Evolutionary conservation across 805 yeast genomes (phyloP).

Genomic region (Isabelozyma gotoi): DNA sequence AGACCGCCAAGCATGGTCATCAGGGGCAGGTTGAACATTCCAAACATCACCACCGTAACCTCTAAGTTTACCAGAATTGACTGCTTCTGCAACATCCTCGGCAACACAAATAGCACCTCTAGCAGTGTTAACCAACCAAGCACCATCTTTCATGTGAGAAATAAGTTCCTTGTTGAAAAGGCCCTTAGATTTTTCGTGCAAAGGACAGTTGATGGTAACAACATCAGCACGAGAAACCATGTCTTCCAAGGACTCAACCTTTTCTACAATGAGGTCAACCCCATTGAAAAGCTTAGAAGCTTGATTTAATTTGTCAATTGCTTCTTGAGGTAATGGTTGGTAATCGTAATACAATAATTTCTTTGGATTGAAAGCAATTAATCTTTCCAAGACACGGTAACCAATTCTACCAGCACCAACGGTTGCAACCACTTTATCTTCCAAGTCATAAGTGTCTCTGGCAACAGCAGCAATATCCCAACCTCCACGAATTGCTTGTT

Average conservation of each 20-base stretch:
- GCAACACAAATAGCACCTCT: constrained; percentile 78
- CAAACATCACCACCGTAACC: constrained; percentile 89
- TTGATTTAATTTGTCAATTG: constrained; percentile 37
- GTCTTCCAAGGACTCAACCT: constrained; percentile 61
- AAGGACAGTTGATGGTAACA: constrained; percentile 76
- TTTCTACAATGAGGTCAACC: constrained; percentile 53
- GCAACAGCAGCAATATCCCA: constrained; percentile 83
- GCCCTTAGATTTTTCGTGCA: constrained; percentile 68
- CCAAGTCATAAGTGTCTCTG: constrained; percentile 71
- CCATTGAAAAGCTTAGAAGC: constrained; percentile 43
- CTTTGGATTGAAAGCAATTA: constrained; percentile 71
- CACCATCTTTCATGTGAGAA: constrained; percentile 69
- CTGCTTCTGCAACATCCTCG: constrained; percentile 74
- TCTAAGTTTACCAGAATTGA: constrained; percentile 62
- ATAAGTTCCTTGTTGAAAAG: constrained; percentile 64
- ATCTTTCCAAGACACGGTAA: constrained; percentile 68
- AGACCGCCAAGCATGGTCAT: constrained; percentile 73
- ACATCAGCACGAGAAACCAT: constrained; percentile 67
- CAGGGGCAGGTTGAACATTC: constrained; percentile 83
- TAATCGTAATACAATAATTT: constrained; percentile 74
- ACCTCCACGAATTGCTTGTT: constrained; percentile 55
- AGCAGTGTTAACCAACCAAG: constrained; percentile 76
- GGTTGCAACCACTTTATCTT: constrained; percentile 74
- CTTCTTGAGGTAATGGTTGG: constrained; percentile 61
- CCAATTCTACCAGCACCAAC: constrained; percentile 86